Evolutionary conservation across 2,329 filamentous ascomycete genomes (phyloP), one percentile per base, ranked within the genome.

Genomic region (Diaporthe amygdali): DNA sequence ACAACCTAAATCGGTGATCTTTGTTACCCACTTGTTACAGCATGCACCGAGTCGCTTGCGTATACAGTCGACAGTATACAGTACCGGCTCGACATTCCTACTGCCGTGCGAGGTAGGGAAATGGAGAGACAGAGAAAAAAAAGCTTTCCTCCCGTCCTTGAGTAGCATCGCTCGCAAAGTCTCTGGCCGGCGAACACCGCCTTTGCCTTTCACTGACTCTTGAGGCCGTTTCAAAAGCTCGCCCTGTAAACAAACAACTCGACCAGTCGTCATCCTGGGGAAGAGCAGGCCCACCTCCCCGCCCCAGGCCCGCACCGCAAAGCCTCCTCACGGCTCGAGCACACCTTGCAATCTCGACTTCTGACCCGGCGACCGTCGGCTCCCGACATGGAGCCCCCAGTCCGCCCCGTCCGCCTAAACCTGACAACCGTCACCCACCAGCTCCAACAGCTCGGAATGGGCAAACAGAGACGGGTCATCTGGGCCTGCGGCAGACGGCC

Each of bases 321-420:
- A 59, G 54, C 61, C 61, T 70, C 47, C 30, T 34, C 34, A 32
- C 44, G 67, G 71, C 71, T 68, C 68, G 71, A 71, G 71, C 71
- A 70, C 54, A 70, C 63, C 71, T 72, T 72, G 68, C 71, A 70
- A 70, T 39, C 34, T 41, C n/a, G 37, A 47, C 32, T 56, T 46
- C 30, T 56, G 66, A 17, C 66, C 66, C 51, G 66, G 39, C 51
- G 39, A 27, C 66, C 55, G 25, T 46, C 66, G 59, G 68, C 7
- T 49, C 14, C 52, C 27, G 44, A 59, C 63, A 56, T 59, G 63
- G 64, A 25, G 25, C 32, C 22, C 61, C 71, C 71, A 47, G 56
- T 47, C 63, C 67, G 64, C 64, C 71, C 70, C 64, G 52, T 68
- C 66, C 37, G 39, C 49, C 30, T 37, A 55, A 20, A 39, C 52